phyloP scores from a whole-genome alignment of 768 basidiomycete species.

The Tubosaeta brunneosetosa region DNA sequence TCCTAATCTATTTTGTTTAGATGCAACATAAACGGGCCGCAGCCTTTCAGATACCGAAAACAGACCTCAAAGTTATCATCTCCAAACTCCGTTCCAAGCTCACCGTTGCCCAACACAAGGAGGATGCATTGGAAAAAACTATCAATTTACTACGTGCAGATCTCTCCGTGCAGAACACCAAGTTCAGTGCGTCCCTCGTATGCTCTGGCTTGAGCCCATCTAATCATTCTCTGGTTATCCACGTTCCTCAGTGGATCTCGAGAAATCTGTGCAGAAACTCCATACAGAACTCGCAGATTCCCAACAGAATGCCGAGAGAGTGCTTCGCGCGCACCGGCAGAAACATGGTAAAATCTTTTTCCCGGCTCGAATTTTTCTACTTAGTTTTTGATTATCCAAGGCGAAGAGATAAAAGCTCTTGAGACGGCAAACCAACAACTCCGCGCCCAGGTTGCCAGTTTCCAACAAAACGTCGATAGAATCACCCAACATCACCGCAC shows the following conservation, averaged over 20 bases:
- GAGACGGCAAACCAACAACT: neutral
- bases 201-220: neutral
- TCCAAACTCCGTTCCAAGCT: neutral
- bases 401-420: neutral
- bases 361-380: neutral
- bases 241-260: neutral
- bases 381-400: neutral
- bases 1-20: neutral
- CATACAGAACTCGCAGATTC: neutral
- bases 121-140: neutral
- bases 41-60: neutral
- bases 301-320: neutral
- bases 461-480: neutral
- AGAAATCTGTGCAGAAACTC: neutral
- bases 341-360: too few relatives aligned
- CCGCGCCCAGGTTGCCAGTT: neutral
- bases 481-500: neutral
- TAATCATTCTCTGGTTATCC: neutral
- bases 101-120: neutral
- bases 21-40: neutral
- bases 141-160: neutral
- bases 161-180: neutral
- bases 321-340: too few relatives aligned
- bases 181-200: neutral
- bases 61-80: neutral